phyloP scores from a whole-genome alignment of 306 rosid genomes.

The Lathyrus sativus region DNA sequence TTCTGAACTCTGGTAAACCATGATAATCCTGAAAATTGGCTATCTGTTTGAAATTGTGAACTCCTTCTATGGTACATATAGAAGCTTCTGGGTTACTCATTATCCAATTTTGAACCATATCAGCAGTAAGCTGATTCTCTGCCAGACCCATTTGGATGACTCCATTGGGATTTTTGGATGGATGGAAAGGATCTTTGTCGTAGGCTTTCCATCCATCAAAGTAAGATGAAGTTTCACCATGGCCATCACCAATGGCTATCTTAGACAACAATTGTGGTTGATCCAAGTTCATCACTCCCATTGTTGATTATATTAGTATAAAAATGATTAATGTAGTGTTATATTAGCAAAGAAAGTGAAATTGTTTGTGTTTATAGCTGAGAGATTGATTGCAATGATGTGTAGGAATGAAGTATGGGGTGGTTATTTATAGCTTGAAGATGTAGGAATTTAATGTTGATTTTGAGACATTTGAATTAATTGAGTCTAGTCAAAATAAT shows the following conservation, averaged over 20 bases:
- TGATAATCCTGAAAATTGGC: constrained; percentile 89
- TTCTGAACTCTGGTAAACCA: constrained; percentile 80
- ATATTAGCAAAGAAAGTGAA: neutral
- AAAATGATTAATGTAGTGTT: neutral
- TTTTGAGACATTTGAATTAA: neutral
- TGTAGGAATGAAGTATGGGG: constrained; percentile 9
- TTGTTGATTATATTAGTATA: neutral
- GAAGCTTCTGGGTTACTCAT: constrained; percentile 73
- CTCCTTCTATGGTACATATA: constrained; percentile 75
- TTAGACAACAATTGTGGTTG: constrained; percentile 62
- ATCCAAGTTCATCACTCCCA: constrained; percentile 32
- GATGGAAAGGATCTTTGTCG: constrained; percentile 67
- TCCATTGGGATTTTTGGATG: constrained; percentile 57
- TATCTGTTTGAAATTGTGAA: constrained; percentile 52
- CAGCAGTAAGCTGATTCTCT: constrained; percentile 80
- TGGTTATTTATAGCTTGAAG: constrained; percentile 21
- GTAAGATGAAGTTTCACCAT: constrained; percentile 69
- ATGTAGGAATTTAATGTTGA: neutral
- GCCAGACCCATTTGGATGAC: constrained; percentile 97
- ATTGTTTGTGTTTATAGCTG: neutral
- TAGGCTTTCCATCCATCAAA: constrained; percentile 95
- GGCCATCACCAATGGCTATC: constrained; percentile 75
- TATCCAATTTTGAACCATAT: constrained; percentile 71
- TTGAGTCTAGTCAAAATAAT: neutral
- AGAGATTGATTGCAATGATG: neutral